A percentile compares a stretch with the other conserved stretches of the same genome.
Evolutionary conservation across 2,329 filamentous ascomycete genomes (phyloP).

Genomic region (Lachnellula hyalina): DNA sequence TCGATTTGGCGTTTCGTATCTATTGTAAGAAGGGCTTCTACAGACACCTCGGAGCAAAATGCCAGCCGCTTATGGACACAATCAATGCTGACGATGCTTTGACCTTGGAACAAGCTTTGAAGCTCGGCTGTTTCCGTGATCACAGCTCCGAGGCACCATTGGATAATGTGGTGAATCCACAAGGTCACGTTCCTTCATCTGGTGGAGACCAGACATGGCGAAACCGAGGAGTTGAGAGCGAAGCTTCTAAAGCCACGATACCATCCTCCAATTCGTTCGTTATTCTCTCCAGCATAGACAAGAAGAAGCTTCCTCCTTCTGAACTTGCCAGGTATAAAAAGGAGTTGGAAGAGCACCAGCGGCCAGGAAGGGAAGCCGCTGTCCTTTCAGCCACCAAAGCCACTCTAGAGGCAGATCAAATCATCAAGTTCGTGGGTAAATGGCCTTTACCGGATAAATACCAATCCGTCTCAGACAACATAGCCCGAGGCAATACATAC

Average conservation of each 20-base stretch:
- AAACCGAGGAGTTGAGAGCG: not conserved
- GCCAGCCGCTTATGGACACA: not conserved
- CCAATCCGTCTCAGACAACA: not conserved
- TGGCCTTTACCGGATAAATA: not conserved
- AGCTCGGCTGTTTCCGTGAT: not conserved
- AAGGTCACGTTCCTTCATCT: not conserved
- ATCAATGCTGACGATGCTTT: not conserved
- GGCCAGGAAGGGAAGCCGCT: not conserved
- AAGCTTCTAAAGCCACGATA: not conserved
- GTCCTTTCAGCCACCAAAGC: not conserved
- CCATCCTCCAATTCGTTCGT: not conserved
- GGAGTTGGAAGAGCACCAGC: not conserved
- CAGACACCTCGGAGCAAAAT: not conserved
- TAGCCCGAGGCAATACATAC: not conserved
- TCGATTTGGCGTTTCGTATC: constrained; percentile 1
- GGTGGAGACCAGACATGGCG: not conserved
- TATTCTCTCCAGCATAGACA: not conserved
- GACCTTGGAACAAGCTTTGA: constrained; percentile 1
- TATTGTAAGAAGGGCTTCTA: constrained; percentile 3
- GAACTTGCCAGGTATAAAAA: not conserved
- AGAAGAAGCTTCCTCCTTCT: not conserved
- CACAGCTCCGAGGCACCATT: not conserved
- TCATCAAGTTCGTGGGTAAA: not conserved
- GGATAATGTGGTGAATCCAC: not conserved
- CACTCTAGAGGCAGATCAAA: not conserved